phyloP scores from a whole-genome alignment of 768 basidiomycete species.

The Hydnum rufescens region DNA sequence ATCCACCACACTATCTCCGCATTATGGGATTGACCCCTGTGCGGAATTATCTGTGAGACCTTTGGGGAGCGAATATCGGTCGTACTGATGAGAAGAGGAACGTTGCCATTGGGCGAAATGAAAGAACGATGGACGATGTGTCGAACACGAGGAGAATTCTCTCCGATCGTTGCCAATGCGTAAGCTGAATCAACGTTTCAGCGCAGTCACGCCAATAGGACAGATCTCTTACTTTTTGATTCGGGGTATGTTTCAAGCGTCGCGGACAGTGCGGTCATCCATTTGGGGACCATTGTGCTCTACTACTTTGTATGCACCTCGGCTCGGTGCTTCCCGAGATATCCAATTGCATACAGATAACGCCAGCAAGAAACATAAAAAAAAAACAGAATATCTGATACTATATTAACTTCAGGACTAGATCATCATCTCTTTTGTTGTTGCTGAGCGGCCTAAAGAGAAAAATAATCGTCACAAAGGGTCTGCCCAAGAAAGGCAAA shows the following conservation, averaged over 20 bases:
- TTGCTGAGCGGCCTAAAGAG: neutral
- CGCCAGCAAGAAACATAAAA: neutral
- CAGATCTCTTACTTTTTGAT: constrained; percentile 3
- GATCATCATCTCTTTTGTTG: neutral
- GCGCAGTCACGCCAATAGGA: neutral
- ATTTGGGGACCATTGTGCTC: neutral
- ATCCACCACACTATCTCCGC: constrained; percentile 65
- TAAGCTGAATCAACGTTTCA: neutral
- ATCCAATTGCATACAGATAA: no score
- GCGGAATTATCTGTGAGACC: constrained; percentile 27
- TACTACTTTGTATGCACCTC: no score
- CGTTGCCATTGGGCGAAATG: constrained; percentile 20
- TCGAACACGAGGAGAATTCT: constrained; percentile 38
- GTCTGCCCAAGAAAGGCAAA: neutral
- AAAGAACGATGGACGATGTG: constrained; percentile 43
- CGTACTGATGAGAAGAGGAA: constrained; percentile 41
- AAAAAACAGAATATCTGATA: neutral
- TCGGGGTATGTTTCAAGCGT: constrained; percentile 3
- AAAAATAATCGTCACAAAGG: neutral
- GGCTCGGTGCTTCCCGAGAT: no score
- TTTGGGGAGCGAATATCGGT: constrained; percentile 63
- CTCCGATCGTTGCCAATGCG: constrained; percentile 23
- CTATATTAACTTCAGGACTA: neutral
- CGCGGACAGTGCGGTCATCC: constrained; percentile 5
- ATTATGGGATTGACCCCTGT: constrained; percentile 9